Evolutionary conservation across 2,329 filamentous ascomycete species (phyloP).

Genomic region (Aspergillus pseudonomiae): DNA sequence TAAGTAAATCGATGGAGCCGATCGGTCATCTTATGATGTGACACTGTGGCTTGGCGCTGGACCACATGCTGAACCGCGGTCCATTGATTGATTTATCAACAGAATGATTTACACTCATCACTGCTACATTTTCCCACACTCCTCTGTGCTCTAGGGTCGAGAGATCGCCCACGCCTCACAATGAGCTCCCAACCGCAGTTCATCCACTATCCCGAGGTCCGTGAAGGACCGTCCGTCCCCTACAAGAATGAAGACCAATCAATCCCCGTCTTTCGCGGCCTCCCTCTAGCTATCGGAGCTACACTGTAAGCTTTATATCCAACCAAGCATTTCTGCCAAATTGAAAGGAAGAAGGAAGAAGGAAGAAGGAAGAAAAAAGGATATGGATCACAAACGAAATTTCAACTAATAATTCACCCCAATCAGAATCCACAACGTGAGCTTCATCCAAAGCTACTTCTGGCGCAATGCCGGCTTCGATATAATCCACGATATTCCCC

Average conservation of each 20-base stretch:
- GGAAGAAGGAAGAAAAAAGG: background rate
- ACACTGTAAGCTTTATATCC: constrained; percentile 55
- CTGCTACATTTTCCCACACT: background rate
- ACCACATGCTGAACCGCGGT: constrained; percentile 13
- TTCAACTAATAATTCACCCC: background rate
- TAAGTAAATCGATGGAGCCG: background rate
- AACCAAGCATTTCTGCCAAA: background rate
- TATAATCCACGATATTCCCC: constrained; percentile 56
- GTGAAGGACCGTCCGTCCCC: constrained; percentile 44
- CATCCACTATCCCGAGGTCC: constrained; percentile 42
- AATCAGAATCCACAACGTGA: constrained; percentile 60
- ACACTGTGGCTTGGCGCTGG: background rate
- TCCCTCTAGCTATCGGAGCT: constrained; percentile 63
- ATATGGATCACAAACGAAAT: background rate
- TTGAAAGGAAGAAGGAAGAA: background rate
- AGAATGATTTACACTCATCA: background rate
- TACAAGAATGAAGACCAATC: constrained; percentile 57
- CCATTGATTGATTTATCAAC: background rate
- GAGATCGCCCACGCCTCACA: constrained; percentile 1
- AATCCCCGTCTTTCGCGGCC: constrained; percentile 72
- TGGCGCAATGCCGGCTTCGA: constrained; percentile 73
- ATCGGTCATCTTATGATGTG: background rate
- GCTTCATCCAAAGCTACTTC: constrained; percentile 64
- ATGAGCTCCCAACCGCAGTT: constrained; percentile 31
- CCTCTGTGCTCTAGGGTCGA: background rate